phyloP scores from a whole-genome alignment of 2,329 filamentous ascomycete species.

The Phaeosphaeria sp. region DNA sequence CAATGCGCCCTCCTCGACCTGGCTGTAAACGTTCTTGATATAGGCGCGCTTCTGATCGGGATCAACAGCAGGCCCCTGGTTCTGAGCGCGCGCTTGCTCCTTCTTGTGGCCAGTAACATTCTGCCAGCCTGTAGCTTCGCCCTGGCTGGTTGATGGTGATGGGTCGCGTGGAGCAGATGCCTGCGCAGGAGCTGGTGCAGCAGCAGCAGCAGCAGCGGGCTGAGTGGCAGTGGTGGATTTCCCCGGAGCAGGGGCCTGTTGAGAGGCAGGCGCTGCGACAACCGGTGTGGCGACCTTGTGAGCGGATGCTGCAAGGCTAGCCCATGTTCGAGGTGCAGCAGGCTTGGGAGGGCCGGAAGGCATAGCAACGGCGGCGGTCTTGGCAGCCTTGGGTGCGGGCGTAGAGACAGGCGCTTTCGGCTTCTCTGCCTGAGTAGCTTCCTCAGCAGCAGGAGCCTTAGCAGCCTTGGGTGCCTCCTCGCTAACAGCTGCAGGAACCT shows the following conservation, averaged over 20 bases:
- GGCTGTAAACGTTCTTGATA: slow-evolving; percentile 94
- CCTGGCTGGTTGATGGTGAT: slow-evolving; percentile 53
- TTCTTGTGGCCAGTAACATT: slow-evolving; percentile 81
- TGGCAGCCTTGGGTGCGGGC: slow-evolving; percentile 59
- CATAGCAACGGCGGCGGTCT: slow-evolving; percentile 62
- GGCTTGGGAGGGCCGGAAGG: slow-evolving; percentile 65
- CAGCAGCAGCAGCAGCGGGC: slow-evolving; percentile 20
- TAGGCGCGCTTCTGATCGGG: slow-evolving; percentile 84
- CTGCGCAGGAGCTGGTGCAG: slow-evolving; percentile 33
- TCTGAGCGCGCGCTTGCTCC: slow-evolving; percentile 78
- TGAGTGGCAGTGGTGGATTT: slow-evolving; percentile 47
- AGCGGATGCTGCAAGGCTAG: slow-evolving; percentile 67
- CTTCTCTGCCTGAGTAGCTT: slow-evolving; percentile 58
- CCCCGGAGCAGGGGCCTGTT: slow-evolving; percentile 42
- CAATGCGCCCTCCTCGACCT: slow-evolving; percentile 77
- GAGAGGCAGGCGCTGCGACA: slow-evolving; percentile 42
- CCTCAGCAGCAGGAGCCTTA: slow-evolving; percentile 36
- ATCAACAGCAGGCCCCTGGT: slow-evolving; percentile 66
- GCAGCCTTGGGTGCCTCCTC: slow-evolving; percentile 47
- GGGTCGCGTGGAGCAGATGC: slow-evolving; percentile 46
- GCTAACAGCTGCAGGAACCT: slow-evolving; percentile 45
- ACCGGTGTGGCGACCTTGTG: slow-evolving; percentile 53
- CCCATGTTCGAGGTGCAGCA: slow-evolving; percentile 71
- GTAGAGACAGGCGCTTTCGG: slow-evolving; percentile 69
- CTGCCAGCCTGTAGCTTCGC: slow-evolving; percentile 79